A percentile compares a stretch with the other conserved stretches of the same genome.
Evolutionary conservation across 192 early-diverging fungal genomes (phyloP).

Genomic region (Dimargaris xerosporica): DNA sequence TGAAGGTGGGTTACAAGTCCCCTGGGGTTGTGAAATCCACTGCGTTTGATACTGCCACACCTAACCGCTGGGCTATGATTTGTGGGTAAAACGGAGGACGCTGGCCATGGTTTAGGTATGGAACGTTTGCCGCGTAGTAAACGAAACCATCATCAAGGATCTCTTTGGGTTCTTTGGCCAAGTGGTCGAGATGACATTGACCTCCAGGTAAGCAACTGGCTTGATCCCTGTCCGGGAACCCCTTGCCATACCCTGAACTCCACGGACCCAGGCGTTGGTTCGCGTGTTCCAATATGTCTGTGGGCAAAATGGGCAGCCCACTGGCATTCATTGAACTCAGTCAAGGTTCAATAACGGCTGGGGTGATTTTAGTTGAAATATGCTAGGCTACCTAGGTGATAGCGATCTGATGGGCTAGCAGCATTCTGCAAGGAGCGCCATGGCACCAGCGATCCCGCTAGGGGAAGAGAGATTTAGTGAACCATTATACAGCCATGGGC

Average conservation of each 20-base stretch:
- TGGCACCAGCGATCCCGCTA: no score
- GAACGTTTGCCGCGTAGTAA: conserved; percentile 46
- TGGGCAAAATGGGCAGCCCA: not conserved
- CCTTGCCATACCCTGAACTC: conserved; percentile 11
- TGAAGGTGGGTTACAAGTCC: not conserved
- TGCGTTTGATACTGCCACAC: not conserved
- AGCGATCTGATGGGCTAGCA: no score
- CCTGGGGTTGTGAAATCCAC: not conserved
- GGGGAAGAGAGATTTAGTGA: no score
- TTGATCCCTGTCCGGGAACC: conserved; percentile 2
- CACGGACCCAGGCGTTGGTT: not conserved
- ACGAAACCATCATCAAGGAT: conserved; percentile 29
- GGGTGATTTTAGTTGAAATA: conserved; percentile 8
- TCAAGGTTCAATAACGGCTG: conserved; percentile 13
- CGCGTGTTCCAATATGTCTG: not conserved
- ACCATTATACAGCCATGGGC: no score
- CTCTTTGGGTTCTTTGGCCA: conserved; percentile 46
- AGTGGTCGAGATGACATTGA: conserved; percentile 26
- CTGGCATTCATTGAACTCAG: not conserved
- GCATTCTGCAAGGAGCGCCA: no score
- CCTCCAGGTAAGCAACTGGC: conserved; percentile 20
- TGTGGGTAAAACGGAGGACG: not conserved
- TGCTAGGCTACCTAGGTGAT: not conserved
- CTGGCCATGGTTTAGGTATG: conserved; percentile 28
- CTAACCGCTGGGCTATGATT: no score